These are phyloP conservation scores for Nitzschia sp. DNA, from an alignment of 108 stramenopile genomes.

Conservation along the genomic window DNA sequence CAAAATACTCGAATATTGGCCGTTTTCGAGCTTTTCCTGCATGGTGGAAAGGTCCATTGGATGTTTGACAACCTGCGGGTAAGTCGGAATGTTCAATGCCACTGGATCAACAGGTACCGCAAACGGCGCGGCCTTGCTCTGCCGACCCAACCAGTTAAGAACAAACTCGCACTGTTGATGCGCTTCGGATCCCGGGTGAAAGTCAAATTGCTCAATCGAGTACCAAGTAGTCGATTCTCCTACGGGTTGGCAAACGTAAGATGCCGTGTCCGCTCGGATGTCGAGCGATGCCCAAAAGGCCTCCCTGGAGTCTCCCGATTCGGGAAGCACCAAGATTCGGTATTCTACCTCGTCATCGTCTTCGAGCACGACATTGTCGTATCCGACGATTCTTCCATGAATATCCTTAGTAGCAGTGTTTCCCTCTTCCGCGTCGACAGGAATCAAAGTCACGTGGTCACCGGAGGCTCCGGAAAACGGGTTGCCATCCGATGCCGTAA, in stretches of 20 bases:
- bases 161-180: constrained; percentile 62
- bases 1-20: constrained; percentile 71
- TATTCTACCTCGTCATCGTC: constrained; percentile 30
- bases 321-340: constrained; percentile 45
- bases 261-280: constrained; percentile 27
- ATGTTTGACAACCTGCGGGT: constrained; percentile 80
- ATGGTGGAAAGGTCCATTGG: constrained; percentile 97
- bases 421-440: constrained; percentile 35
- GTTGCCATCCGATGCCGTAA: constrained; percentile 23
- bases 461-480: constrained; percentile 34
- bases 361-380: constrained; percentile 34
- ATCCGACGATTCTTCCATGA: constrained; percentile 35
- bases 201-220: constrained; percentile 72
- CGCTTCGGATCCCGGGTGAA: constrained; percentile 57
- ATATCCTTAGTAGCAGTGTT: constrained; percentile 28
- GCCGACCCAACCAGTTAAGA: constrained; percentile 50
- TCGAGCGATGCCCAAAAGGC: constrained; percentile 74
- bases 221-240: constrained; percentile 27
- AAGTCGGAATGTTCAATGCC: constrained; percentile 88
- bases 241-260: constrained; percentile 34
- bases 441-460: constrained; percentile 33
- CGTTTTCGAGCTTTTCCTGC: constrained; percentile 67
- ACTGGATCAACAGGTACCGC: constrained; percentile 89
- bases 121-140: constrained; percentile 65
- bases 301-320: background rate